Evolutionary conservation across 805 yeast species (phyloP), one percentile per base, ranked within the genome.

Genomic region (Kregervanrija fluxuum): DNA sequence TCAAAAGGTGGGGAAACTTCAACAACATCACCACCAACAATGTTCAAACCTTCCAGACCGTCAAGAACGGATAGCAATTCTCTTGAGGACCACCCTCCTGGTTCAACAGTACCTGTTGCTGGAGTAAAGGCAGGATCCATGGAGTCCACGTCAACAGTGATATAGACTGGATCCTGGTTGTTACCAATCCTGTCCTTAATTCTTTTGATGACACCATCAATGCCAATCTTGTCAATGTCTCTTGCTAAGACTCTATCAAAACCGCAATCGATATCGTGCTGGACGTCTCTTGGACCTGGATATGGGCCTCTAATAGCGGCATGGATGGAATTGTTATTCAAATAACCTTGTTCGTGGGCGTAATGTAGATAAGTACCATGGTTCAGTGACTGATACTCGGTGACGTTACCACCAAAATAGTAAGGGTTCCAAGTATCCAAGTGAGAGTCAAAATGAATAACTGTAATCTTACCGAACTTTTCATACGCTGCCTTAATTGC

Each of bases 91-190:
- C 71, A 74, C 31, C 80, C 80, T 38, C 90, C 90, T 3, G 74
- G 75, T 57, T 83, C 90, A 52, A 82, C 77, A 3, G 90, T 82
- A n/a, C 90, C 90, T 0, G 90, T 83, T 0, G 83, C 89, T 13
- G 51, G 50, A 11, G 88, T 87, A 1, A 87, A 87, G 5, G 84
- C 78, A 1, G 89, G 88, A 56, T 83, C 89, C 46, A 83, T 63
- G 6, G 78, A 82, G 56, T 80, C 85, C 40, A 77, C 75, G 56
- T 71, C 76, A 37, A 71, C 67, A 2, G 71, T 59, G 13, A 71
- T 64, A 53, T 71, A 71, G 8, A 70, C 73, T 30, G 45, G 45
- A n/a, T 33, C 41, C 1, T 73, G 73, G 14, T 55, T 49, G 35
- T 48, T 49, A 1, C 68, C 68, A 1, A 71, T 62, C 3, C 57